phyloP scores from a whole-genome alignment of 2,329 filamentous ascomycete genomes.

The Tolypocladium tundrense region DNA sequence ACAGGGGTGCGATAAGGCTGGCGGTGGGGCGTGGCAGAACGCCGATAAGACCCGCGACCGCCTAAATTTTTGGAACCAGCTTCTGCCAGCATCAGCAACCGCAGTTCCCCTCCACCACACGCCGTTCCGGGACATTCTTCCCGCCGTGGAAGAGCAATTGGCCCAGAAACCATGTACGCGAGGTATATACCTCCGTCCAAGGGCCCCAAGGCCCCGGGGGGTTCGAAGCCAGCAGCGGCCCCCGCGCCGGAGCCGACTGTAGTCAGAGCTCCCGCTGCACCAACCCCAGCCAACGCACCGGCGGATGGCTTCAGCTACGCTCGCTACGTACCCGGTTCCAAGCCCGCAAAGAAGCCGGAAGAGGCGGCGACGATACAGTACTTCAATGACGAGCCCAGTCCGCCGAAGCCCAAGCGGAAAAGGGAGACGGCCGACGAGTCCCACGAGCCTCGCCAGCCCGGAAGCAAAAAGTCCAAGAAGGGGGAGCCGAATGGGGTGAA shows the following conservation, averaged over 20 bases:
- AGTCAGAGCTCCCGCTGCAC: conserved; percentile 2
- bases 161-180: conserved; percentile 25
- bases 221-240: background rate
- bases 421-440: conserved; percentile 20
- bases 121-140: conserved; percentile 3
- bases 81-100: background rate
- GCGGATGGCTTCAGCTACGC: conserved; percentile 22
- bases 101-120: background rate
- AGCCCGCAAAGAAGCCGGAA: conserved; percentile 7
- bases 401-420: conserved; percentile 22
- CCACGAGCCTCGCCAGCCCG: conserved; percentile 16
- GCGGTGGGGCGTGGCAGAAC: conserved; percentile 28
- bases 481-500: conserved; percentile 2
- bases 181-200: conserved; percentile 30
- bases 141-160: conserved; percentile 8
- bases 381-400: conserved; percentile 18
- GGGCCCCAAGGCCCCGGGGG: conserved; percentile 6
- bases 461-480: conserved; percentile 24
- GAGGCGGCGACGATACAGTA: conserved; percentile 10
- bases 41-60: conserved; percentile 19
- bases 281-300: conserved; percentile 3
- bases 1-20: conserved; percentile 15
- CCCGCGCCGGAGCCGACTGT: conserved; percentile 1
- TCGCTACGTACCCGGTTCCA: conserved; percentile 28
- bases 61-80: conserved; percentile 23